Percentiles rank a stretch among this genome's conserved stretches.
These are phyloP conservation scores for Anisodus tanguticus DNA, from an alignment of 257 asterid genomes.

Conservation along the genomic window DNA sequence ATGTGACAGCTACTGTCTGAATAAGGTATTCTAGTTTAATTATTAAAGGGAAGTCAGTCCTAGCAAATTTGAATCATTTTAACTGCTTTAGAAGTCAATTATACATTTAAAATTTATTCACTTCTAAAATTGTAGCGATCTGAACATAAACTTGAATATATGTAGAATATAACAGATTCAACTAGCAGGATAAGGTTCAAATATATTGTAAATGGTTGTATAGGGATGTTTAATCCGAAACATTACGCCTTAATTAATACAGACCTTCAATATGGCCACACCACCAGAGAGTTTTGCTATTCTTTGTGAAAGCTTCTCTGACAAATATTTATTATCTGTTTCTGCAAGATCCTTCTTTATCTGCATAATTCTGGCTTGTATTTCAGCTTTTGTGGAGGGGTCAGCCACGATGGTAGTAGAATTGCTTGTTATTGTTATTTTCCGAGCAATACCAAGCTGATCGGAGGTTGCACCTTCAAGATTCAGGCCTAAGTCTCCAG, in stretches of 20 bases:
- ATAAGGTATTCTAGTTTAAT: neutral
- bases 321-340: constrained; percentile 66
- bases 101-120: neutral
- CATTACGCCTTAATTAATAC: neutral
- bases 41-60: neutral
- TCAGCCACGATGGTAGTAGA: constrained; percentile 86
- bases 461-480: constrained; percentile 86
- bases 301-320: constrained; percentile 78
- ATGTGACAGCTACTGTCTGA: neutral
- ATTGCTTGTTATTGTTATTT: constrained; percentile 66
- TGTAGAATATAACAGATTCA: neutral
- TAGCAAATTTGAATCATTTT: neutral
- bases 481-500: constrained; percentile 82
- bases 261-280: constrained; percentile 74
- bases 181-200: neutral
- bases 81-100: neutral
- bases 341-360: constrained; percentile 88
- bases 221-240: constrained; percentile 13
- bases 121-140: neutral
- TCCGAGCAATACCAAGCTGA: constrained; percentile 96
- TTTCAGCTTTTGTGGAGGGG: constrained; percentile 88
- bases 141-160: constrained; percentile 7
- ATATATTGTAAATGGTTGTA: neutral
- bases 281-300: constrained; percentile 95
- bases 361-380: constrained; percentile 90